These are phyloP conservation scores for Begonia loranthoides DNA, from an alignment of 306 rosid species.

Conservation along the genomic window DNA sequence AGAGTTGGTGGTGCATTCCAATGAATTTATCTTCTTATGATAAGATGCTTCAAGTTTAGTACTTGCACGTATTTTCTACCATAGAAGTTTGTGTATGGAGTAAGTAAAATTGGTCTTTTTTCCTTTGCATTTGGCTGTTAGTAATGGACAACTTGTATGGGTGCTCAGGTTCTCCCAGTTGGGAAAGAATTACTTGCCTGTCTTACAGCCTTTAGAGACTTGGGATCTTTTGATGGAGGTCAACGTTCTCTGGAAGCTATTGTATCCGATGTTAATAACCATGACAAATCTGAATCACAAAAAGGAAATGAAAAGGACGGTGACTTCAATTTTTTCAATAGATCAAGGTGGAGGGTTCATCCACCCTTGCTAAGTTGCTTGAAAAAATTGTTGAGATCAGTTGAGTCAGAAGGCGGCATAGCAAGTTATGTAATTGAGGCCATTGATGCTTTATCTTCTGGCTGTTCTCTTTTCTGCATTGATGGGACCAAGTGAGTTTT, in stretches of 20 bases:
- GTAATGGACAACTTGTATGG: slow-evolving; percentile 7
- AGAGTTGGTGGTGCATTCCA: slow-evolving; percentile 3
- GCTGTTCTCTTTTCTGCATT: slow-evolving; percentile 58
- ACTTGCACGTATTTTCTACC: neutral
- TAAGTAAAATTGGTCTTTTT: neutral
- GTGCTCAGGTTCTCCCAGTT: slow-evolving; percentile 70
- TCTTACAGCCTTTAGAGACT: slow-evolving; percentile 56
- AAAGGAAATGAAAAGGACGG: slow-evolving; percentile 32
- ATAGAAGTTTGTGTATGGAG: too few relatives aligned
- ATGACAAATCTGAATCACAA: slow-evolving; percentile 28
- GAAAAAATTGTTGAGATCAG: slow-evolving; percentile 50
- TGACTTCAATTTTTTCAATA: slow-evolving; percentile 23
- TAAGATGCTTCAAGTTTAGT: neutral
- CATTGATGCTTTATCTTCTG: slow-evolving; percentile 43
- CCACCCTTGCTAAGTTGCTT: slow-evolving; percentile 78
- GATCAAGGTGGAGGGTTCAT: slow-evolving; percentile 47
- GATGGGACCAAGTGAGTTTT: slow-evolving; percentile 56
- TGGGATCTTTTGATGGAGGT: slow-evolving; percentile 60
- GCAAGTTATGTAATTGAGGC: slow-evolving; percentile 46
- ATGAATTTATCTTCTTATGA: neutral
- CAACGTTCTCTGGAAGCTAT: slow-evolving; percentile 46
- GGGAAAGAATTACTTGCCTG: slow-evolving; percentile 87
- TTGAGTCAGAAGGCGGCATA: slow-evolving; percentile 40
- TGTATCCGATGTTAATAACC: slow-evolving; percentile 18
- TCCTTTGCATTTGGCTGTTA: slow-evolving; percentile 11